phyloP scores from a whole-genome alignment of 495 filamentous ascomycete genomes.

The Daldinia concentrica region DNA sequence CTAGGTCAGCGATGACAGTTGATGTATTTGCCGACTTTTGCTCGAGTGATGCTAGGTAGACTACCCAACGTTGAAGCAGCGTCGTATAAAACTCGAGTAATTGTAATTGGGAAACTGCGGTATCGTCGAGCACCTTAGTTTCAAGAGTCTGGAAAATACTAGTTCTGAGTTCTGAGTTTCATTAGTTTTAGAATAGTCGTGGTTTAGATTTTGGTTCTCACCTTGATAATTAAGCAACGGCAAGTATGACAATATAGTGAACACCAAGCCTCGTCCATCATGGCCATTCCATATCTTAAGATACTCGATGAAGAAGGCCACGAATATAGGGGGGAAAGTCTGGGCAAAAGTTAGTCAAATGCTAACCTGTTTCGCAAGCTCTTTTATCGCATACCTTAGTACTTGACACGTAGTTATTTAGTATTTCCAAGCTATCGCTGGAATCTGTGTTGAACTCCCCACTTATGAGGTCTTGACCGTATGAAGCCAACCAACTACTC shows the following conservation, averaged over 20 bases:
- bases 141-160: conserved; percentile 68
- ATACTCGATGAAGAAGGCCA: conserved; percentile 70
- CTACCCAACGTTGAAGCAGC: conserved; percentile 76
- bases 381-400: conserved; percentile 65
- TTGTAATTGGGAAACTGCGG: conserved; percentile 57
- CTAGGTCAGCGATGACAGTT: conserved; percentile 57
- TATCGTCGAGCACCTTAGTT: conserved; percentile 62
- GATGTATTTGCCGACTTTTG: conserved; percentile 39
- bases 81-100: conserved; percentile 75
- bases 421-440: conserved; percentile 64
- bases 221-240: conserved; percentile 69
- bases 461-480: conserved; percentile 66
- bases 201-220: conserved; percentile 33
- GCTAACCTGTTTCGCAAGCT: background rate
- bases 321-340: conserved; percentile 67
- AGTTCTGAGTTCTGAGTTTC: conserved; percentile 58
- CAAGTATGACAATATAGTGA: conserved; percentile 71
- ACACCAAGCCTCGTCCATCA: conserved; percentile 64
- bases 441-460: conserved; percentile 61
- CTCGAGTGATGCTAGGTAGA: conserved; percentile 49
- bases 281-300: conserved; percentile 74
- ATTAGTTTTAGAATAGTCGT: conserved; percentile 13
- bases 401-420: conserved; percentile 67
- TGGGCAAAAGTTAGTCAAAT: conserved; percentile 43
- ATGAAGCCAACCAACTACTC: conserved; percentile 71